These are phyloP conservation scores for Pestalotiopsis sp. DNA, from an alignment of 2,329 filamentous ascomycete genomes.

Conservation along the genomic window DNA sequence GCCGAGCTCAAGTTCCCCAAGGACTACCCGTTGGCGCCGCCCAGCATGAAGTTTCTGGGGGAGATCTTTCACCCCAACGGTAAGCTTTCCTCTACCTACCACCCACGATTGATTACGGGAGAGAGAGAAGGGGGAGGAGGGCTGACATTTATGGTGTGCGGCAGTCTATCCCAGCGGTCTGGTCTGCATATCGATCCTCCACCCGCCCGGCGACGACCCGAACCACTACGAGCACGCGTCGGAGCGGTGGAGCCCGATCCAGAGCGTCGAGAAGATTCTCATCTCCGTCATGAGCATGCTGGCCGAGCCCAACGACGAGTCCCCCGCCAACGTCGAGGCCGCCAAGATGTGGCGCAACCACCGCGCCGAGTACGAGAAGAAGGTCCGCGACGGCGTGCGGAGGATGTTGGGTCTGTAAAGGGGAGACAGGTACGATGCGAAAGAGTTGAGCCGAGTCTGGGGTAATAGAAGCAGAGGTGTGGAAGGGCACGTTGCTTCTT, in stretches of 20 bases:
- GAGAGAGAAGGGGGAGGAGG: no score
- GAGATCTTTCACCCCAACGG: conserved; percentile 98
- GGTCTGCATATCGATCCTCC: conserved; percentile 97
- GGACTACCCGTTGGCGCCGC: conserved; percentile 95
- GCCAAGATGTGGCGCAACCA: conserved; percentile 95
- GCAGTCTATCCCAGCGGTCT: conserved; percentile 88
- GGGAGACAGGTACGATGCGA: no score
- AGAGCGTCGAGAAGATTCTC: conserved; percentile 96
- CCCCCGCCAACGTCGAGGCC: conserved; percentile 92
- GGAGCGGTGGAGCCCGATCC: conserved; percentile 95
- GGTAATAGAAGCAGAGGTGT: no score
- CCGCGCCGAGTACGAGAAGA: conserved; percentile 80
- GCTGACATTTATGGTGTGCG: background rate
- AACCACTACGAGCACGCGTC: conserved; percentile 98
- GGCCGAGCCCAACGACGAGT: conserved; percentile 95
- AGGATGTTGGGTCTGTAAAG: conserved; percentile 73
- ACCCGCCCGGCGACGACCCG: conserved; percentile 93
- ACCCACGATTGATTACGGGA: background rate
- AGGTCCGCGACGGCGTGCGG: conserved; percentile 81
- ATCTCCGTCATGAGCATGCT: conserved; percentile 99
- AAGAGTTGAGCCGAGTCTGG: no score
- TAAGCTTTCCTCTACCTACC: conserved; percentile 39
- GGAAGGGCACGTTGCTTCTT: no score
- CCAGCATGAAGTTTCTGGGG: conserved; percentile 92
- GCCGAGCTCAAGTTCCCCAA: conserved; percentile 93